Evolutionary conservation across 2,329 filamentous ascomycete species (phyloP).

Genomic region (Pseudogymnoascus sp.): DNA sequence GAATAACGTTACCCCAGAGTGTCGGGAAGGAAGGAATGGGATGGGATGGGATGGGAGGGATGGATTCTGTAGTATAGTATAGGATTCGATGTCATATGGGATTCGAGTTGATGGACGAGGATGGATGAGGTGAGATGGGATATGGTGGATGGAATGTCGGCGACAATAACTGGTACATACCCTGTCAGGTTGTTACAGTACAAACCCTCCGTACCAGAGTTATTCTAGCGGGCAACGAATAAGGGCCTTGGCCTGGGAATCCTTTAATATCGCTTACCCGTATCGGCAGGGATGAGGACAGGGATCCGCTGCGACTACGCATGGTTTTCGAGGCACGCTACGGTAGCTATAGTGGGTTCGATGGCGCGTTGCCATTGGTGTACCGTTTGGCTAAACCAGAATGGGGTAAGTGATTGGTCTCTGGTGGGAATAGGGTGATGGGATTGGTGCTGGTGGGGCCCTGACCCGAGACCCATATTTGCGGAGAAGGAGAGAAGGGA

Average conservation of each 20-base stretch:
- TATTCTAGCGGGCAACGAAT: not conserved
- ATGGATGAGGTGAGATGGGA: not conserved
- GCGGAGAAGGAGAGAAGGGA: not conserved
- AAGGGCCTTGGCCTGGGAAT: not conserved
- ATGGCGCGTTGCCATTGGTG: not conserved
- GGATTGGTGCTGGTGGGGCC: not conserved
- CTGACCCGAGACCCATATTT: not conserved
- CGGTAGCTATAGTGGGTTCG: not conserved
- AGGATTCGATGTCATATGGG: not conserved
- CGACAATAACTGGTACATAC: not conserved
- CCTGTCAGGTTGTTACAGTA: not conserved
- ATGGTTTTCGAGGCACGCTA: not conserved
- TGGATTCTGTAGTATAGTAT: not conserved
- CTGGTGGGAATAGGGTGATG: not conserved
- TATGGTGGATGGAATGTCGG: not conserved
- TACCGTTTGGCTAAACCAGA: not conserved
- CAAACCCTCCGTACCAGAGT: not conserved
- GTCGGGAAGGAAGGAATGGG: not conserved
- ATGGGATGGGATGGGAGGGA: not conserved
- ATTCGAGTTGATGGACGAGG: not conserved
- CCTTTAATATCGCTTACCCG: slow-evolving; percentile 6
- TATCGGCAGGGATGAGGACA: not conserved
- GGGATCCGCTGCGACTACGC: not conserved
- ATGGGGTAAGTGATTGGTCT: not conserved
- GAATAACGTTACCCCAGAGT: not conserved